Percentiles rank a stretch among this genome's conserved stretches.
Conservation (phyloP, 805 yeast genomes). For the Wickerhamiella shivajii region DNA sequence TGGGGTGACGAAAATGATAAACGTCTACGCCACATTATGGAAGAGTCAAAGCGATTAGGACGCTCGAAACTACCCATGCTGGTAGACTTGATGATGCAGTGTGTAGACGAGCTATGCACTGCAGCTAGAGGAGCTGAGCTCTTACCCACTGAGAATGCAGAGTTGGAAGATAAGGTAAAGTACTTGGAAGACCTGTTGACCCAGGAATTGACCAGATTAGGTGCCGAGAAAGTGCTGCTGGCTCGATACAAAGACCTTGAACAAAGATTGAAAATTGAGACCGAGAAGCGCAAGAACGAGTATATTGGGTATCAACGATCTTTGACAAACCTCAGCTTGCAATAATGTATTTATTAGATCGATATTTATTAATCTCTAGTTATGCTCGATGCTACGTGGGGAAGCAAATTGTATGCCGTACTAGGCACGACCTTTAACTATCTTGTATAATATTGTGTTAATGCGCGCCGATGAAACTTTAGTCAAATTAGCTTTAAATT, state of each 20-base stretch:
- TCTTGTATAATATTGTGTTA: too few relatives aligned
- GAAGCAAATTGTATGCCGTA: too few relatives aligned
- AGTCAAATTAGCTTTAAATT: too few relatives aligned
- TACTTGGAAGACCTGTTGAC: constrained; percentile 12
- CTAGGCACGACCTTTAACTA: too few relatives aligned
- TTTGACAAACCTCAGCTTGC: constrained; percentile 7
- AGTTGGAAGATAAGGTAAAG: constrained; percentile 12
- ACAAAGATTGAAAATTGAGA: constrained; percentile 12
- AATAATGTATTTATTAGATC: background rate
- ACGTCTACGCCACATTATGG: constrained; percentile 13
- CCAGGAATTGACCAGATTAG: constrained; percentile 10
- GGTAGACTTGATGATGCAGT: constrained; percentile 11
- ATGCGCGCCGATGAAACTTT: too few relatives aligned
- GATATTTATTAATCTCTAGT: too few relatives aligned
- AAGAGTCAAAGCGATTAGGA: constrained; percentile 7
- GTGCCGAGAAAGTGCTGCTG: constrained; percentile 15
- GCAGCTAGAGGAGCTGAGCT: constrained; percentile 6
- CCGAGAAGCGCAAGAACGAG: constrained; percentile 16
- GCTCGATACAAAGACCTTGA: constrained; percentile 15
- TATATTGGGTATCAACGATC: constrained; percentile 10
- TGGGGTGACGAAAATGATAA: constrained; percentile 12
- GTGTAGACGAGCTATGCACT: constrained; percentile 13
- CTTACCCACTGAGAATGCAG: constrained; percentile 9
- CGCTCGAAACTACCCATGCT: constrained; percentile 16
- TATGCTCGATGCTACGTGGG: too few relatives aligned